Conservation (phyloP, 306 rosid genomes). For the Vigna hirtella region DNA sequence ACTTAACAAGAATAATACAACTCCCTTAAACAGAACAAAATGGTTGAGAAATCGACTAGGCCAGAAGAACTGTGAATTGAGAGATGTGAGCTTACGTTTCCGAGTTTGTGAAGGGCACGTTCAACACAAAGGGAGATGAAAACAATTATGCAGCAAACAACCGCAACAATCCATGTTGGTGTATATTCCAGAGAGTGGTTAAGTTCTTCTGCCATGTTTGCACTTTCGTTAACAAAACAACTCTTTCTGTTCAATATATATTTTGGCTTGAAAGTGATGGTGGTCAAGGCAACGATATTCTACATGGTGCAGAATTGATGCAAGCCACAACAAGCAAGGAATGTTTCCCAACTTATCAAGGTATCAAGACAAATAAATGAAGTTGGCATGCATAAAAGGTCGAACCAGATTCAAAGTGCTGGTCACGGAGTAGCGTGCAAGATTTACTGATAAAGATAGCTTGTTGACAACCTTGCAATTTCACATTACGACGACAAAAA, state of each 20-base stretch:
- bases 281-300: constrained; percentile 34
- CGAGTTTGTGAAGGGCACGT: constrained; percentile 80
- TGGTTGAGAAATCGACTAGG: constrained; percentile 1
- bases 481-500: not conserved
- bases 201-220: constrained; percentile 58
- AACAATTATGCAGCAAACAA: constrained; percentile 79
- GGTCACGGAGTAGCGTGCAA: constrained; percentile 42
- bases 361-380: constrained; percentile 35
- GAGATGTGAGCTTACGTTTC: constrained; percentile 59
- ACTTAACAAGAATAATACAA: constrained; percentile 10
- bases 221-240: constrained; percentile 25
- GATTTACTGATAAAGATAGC: not conserved
- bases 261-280: constrained; percentile 32
- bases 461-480: not conserved
- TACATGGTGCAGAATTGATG: constrained; percentile 6
- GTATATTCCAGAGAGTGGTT: constrained; percentile 75
- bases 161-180: constrained; percentile 93
- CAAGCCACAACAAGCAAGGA: constrained; percentile 52
- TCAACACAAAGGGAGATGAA: constrained; percentile 69
- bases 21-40: constrained; percentile 32
- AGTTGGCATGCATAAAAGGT: constrained; percentile 39
- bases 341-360: constrained; percentile 46
- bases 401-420: constrained; percentile 48
- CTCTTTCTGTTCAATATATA: constrained; percentile 34
- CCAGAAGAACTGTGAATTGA: not conserved